A percentile compares a stretch with the other conserved stretches of the same genome.
phyloP scores from a whole-genome alignment of 2,329 filamentous ascomycete genomes.

The Graphilbum fragrans region DNA sequence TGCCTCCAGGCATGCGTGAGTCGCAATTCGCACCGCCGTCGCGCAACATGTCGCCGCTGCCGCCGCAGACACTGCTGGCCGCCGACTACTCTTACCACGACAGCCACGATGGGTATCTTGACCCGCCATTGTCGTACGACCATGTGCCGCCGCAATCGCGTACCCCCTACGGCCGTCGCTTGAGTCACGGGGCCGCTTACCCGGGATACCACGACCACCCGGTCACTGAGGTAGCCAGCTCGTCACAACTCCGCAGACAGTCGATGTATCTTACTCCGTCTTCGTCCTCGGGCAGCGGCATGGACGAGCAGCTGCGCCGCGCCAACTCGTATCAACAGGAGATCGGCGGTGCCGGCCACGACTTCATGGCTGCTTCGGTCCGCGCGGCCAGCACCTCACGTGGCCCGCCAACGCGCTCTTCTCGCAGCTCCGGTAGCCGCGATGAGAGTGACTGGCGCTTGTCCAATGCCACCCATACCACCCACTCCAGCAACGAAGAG shows the following conservation, averaged over 20 bases:
- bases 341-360: slow-evolving; percentile 28
- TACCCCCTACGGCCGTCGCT: slow-evolving; percentile 10
- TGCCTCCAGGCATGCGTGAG: too few species aligned
- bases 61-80: too few species aligned
- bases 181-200: slow-evolving; percentile 21
- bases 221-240: slow-evolving; percentile 24
- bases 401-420: slow-evolving; percentile 41
- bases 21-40: too few species aligned
- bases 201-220: slow-evolving; percentile 25
- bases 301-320: slow-evolving; percentile 28
- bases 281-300: slow-evolving; percentile 18
- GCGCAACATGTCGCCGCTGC: too few species aligned
- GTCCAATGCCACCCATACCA: slow-evolving; percentile 50
- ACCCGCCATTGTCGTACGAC: too few species aligned
- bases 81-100: too few species aligned
- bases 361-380: slow-evolving; percentile 46
- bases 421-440: slow-evolving; percentile 44
- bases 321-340: slow-evolving; percentile 41
- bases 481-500: slow-evolving; percentile 42
- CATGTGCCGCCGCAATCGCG: too few species aligned
- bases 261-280: slow-evolving; percentile 27
- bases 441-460: slow-evolving; percentile 53
- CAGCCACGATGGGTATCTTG: too few species aligned
- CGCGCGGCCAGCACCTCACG: slow-evolving; percentile 35
- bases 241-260: slow-evolving; percentile 19